These are phyloP conservation scores for Cyphellophora europaea DNA, from an alignment of 2,329 filamentous ascomycete species.

Conservation along the genomic window DNA sequence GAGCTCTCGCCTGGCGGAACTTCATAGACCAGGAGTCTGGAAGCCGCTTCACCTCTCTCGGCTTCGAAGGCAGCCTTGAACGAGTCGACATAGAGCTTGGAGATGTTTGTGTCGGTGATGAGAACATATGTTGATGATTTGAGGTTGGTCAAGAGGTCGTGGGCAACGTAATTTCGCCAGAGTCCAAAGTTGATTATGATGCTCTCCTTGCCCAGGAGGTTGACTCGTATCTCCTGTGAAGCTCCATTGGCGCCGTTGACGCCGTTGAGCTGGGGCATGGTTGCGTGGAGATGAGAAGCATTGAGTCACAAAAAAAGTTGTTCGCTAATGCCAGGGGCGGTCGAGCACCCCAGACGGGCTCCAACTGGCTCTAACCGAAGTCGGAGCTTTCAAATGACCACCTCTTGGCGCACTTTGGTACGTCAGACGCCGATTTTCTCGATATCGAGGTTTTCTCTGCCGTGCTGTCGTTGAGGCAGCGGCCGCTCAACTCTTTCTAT, in stretches of 20 bases:
- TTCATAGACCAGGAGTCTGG: conserved; percentile 71
- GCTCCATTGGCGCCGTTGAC: conserved; percentile 13
- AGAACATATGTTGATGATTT: conserved; percentile 87
- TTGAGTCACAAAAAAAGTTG: conserved; percentile 1
- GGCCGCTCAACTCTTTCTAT: too few species aligned
- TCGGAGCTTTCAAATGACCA: too few species aligned
- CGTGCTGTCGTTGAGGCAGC: too few species aligned
- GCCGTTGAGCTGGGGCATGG: conserved; percentile 5
- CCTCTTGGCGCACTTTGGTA: too few species aligned
- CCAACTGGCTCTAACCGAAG: too few species aligned
- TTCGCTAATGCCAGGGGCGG: background rate
- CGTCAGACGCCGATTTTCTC: too few species aligned
- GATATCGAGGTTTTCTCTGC: too few species aligned
- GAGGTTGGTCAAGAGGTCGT: conserved; percentile 70
- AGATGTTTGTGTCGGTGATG: conserved; percentile 91
- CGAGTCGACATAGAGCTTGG: conserved; percentile 65
- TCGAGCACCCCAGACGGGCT: too few species aligned
- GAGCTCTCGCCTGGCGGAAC: conserved; percentile 89
- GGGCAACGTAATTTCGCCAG: conserved; percentile 71
- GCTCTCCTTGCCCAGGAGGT: conserved; percentile 77
- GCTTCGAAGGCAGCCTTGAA: conserved; percentile 61
- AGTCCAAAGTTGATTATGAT: conserved; percentile 89
- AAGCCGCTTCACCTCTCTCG: conserved; percentile 25
- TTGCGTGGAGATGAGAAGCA: background rate
- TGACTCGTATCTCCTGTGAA: conserved; percentile 41